Evolutionary conservation across 768 basidiomycete genomes (phyloP).

Genomic region (Russula emetica): DNA sequence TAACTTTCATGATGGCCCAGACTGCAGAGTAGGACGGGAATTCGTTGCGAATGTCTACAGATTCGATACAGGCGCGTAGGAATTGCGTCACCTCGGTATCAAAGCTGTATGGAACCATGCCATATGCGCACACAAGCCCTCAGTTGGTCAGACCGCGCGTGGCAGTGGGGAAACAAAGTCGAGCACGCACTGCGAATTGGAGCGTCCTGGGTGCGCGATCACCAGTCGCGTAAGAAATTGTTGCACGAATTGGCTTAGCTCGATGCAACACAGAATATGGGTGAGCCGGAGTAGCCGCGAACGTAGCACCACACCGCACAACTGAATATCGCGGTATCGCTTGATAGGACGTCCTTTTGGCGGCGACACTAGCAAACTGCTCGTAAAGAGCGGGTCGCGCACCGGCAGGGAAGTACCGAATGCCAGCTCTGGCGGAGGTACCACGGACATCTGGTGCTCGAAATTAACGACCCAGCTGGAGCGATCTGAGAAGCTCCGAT

Average conservation of each 20-base stretch:
- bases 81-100: constrained; percentile 19
- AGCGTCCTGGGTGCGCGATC: constrained; percentile 16
- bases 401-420: constrained; percentile 10
- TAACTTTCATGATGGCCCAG: constrained; percentile 20
- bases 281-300: constrained; percentile 11
- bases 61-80: not conserved
- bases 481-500: constrained; percentile 19
- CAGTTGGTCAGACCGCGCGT: not conserved
- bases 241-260: constrained; percentile 19
- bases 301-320: constrained; percentile 15
- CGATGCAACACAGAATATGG: constrained; percentile 14
- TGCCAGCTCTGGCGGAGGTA: not conserved
- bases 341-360: not conserved
- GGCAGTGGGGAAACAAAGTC: too few species aligned
- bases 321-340: not conserved
- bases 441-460: not conserved
- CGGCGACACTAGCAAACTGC: constrained; percentile 7
- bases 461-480: constrained; percentile 22
- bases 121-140: not conserved
- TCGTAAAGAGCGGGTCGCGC: constrained; percentile 19
- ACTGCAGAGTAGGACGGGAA: not conserved
- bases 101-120: constrained; percentile 4
- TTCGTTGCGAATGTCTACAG: constrained; percentile 9
- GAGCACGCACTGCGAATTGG: constrained; percentile 14
- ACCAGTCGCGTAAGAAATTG: constrained; percentile 14